Evolutionary conservation across 78 protist genomes (phyloP).

Genomic region (Diacronema lutheri): DNA sequence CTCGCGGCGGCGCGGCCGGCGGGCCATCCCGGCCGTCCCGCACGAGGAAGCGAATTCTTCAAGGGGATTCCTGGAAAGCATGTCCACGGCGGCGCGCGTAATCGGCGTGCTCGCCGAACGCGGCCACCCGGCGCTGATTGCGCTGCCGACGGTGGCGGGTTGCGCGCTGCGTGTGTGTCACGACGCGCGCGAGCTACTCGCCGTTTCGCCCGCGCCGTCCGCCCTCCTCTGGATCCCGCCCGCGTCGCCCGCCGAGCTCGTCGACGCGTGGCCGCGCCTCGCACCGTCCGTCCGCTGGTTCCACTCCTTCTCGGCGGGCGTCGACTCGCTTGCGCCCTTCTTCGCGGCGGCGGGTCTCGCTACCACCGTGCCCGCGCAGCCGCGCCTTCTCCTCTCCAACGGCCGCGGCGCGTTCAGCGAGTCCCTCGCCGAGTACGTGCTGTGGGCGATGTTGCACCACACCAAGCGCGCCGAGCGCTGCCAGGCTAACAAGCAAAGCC

Average conservation of each 20-base stretch:
- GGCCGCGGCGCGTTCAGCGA: conserved; percentile 43
- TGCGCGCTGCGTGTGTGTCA: too few relatives aligned
- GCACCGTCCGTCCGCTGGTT: not conserved
- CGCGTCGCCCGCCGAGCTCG: not conserved
- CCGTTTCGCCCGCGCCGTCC: too few relatives aligned
- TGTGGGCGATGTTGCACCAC: conserved; percentile 26
- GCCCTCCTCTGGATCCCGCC: not conserved
- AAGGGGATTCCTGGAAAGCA: too few relatives aligned
- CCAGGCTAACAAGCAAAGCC: not conserved
- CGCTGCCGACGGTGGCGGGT: too few relatives aligned
- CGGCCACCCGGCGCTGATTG: too few relatives aligned
- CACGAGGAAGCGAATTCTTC: too few relatives aligned
- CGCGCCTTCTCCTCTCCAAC: conserved; percentile 12
- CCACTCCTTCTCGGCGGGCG: not conserved
- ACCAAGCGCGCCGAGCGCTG: conserved; percentile 18
- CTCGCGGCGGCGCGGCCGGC: too few relatives aligned
- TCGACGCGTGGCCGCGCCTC: not conserved
- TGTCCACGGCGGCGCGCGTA: too few relatives aligned
- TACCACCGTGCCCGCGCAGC: too few relatives aligned
- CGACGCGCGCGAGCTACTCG: too few relatives aligned
- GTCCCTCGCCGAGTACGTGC: conserved; percentile 37
- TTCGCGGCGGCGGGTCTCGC: not conserved
- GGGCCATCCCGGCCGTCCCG: too few relatives aligned
- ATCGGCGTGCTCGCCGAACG: too few relatives aligned
- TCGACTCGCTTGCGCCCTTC: not conserved